These are phyloP conservation scores for Agaricus sinodeliciosus DNA, from an alignment of 768 basidiomycete genomes.

Conservation along the genomic window DNA sequence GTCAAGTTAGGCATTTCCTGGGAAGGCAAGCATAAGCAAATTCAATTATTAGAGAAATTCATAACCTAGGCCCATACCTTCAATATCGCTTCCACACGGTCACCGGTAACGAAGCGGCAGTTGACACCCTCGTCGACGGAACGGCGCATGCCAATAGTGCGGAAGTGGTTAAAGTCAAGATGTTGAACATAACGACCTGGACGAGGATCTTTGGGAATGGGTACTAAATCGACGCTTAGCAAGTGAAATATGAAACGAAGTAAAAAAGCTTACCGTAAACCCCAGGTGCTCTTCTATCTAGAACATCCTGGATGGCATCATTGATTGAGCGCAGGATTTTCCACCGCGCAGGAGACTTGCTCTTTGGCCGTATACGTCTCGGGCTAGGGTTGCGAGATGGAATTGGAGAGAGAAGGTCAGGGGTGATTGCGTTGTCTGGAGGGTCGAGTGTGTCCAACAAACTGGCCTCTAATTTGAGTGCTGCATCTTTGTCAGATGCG, in stretches of 20 bases:
- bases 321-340: conserved; percentile 73
- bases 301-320: conserved; percentile 67
- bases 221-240: conserved; percentile 37
- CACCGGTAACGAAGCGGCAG: conserved; percentile 89
- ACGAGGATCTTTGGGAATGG: conserved; percentile 60
- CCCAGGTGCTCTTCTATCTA: conserved; percentile 57
- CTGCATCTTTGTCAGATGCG: conserved; percentile 32
- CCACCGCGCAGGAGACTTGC: conserved; percentile 81
- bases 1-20: conserved; percentile 86
- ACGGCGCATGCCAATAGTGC: conserved; percentile 93
- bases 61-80: conserved; percentile 42
- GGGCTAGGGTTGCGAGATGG: conserved; percentile 84
- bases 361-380: conserved; percentile 64
- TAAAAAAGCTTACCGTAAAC: conserved; percentile 53
- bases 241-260: conserved; percentile 2
- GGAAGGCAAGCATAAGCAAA: conserved; percentile 11
- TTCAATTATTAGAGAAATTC: conserved; percentile 8
- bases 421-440: conserved; percentile 66
- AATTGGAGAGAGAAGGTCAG: conserved; percentile 70
- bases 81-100: conserved; percentile 70
- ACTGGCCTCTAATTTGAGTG: conserved; percentile 50
- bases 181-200: conserved; percentile 80
- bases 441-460: conserved; percentile 51
- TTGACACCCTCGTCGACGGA: conserved; percentile 85
- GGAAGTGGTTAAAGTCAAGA: conserved; percentile 94